Percentiles rank a stretch among this genome's conserved stretches.
These are phyloP conservation scores for Elaeis oleifera DNA, from an alignment of 202 grass and related monocot species.

Conservation along the genomic window DNA sequence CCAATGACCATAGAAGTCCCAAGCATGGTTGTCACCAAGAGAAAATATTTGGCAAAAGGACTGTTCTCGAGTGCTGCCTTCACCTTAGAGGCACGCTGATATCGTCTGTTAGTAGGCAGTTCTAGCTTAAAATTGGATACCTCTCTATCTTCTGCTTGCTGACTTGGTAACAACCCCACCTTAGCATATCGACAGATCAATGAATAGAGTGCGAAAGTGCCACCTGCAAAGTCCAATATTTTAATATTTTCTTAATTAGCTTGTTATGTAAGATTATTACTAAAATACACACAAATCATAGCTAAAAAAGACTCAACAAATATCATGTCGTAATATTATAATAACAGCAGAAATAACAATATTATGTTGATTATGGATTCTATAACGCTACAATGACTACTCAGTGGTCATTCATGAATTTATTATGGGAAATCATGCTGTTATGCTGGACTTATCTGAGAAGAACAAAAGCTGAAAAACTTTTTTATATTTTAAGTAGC, in stretches of 20 bases:
- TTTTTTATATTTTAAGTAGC: no score
- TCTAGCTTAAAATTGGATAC: neutral
- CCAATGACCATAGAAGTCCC: conserved; percentile 52
- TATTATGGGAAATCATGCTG: no score
- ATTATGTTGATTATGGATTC: no score
- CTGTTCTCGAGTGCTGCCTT: conserved; percentile 32
- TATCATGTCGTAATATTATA: no score
- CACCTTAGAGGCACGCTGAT: neutral
- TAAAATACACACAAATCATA: no score
- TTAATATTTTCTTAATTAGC: neutral
- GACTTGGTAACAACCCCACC: conserved; percentile 1
- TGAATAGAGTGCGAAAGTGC: conserved; percentile 13
- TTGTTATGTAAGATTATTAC: no score
- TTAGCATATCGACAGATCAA: conserved; percentile 9
- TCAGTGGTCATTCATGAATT: no score
- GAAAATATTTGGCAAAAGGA: conserved; percentile 24
- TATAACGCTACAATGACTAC: no score
- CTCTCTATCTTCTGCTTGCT: conserved; percentile 10
- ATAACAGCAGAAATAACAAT: no score
- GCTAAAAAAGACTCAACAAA: no score
- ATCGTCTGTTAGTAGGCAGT: neutral
- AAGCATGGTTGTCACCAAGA: conserved; percentile 41
- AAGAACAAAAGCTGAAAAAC: no score
- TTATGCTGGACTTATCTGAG: no score
- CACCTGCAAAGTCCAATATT: neutral